Conservation (phyloP, 2,329 filamentous ascomycete genomes). For the Aspergillus alliaceus region DNA sequence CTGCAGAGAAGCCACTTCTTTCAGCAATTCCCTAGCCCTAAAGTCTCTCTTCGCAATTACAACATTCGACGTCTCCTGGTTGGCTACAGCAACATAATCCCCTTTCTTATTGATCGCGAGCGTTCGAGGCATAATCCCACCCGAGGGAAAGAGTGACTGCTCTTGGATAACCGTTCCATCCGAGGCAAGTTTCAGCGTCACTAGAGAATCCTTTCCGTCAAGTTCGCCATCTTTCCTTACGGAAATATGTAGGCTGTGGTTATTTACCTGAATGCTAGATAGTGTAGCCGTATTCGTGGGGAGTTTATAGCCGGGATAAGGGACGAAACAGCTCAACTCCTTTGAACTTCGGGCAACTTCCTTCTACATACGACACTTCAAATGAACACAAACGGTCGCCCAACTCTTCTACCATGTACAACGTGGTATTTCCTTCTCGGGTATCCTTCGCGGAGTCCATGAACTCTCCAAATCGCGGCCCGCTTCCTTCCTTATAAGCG, state of each 20-base stretch:
- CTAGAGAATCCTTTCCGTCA: slow-evolving; percentile 28
- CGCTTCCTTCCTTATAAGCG: slow-evolving; percentile 53
- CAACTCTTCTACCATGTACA: slow-evolving; percentile 60
- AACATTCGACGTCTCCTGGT: slow-evolving; percentile 62
- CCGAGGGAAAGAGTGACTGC: slow-evolving; percentile 49
- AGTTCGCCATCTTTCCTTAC: too few species aligned
- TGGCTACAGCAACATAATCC: slow-evolving; percentile 63
- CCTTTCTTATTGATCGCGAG: slow-evolving; percentile 67
- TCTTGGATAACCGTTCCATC: slow-evolving; percentile 62
- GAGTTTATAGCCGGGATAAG: too few species aligned
- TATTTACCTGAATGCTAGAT: too few species aligned
- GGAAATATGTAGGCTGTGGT: too few species aligned
- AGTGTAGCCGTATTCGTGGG: too few species aligned
- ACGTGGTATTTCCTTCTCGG: slow-evolving; percentile 14
- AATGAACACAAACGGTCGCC: slow-evolving; percentile 54
- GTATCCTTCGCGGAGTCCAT: slow-evolving; percentile 27
- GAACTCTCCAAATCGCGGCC: slow-evolving; percentile 67
- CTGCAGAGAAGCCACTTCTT: slow-evolving; percentile 28
- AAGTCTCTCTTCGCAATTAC: slow-evolving; percentile 63
- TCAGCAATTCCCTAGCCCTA: slow-evolving; percentile 58
- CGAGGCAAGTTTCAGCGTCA: slow-evolving; percentile 43
- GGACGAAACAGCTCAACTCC: slow-evolving; percentile 17
- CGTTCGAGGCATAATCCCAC: slow-evolving; percentile 65
- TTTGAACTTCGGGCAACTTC: slow-evolving; percentile 29
- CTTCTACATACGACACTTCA: slow-evolving; percentile 27